phyloP scores from a whole-genome alignment of 306 rosid species.

The Ziziphus jujuba region DNA sequence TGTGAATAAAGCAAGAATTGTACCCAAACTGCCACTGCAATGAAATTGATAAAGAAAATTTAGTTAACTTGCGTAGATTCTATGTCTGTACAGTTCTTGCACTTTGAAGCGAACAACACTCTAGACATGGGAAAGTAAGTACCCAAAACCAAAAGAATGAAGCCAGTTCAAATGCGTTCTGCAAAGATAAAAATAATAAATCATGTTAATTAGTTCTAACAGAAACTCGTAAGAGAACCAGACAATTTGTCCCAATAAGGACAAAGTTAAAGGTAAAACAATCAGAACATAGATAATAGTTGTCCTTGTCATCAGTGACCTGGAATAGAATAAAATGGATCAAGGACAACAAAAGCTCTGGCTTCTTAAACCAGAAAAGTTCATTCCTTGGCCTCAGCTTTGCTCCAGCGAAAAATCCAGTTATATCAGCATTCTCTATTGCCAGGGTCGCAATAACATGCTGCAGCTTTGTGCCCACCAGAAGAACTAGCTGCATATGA shows the following conservation, averaged over 20 bases:
- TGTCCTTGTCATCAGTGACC: slow-evolving; percentile 40
- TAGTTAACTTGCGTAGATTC: slow-evolving; percentile 15
- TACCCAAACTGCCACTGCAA: slow-evolving; percentile 98
- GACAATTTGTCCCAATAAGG: background rate
- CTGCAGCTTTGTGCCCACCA: slow-evolving; percentile 93
- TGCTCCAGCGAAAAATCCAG: slow-evolving; percentile 50
- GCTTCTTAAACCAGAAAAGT: slow-evolving; percentile 98
- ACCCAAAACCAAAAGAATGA: slow-evolving; percentile 99
- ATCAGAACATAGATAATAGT: slow-evolving; percentile 15
- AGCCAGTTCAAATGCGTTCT: slow-evolving; percentile 98
- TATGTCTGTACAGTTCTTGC: too few species aligned
- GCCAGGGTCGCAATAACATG: slow-evolving; percentile 92
- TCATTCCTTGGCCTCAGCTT: slow-evolving; percentile 92
- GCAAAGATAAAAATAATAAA: slow-evolving; percentile 32
- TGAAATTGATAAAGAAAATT: slow-evolving; percentile 31
- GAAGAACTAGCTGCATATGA: slow-evolving; percentile 74
- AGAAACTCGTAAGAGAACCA: background rate
- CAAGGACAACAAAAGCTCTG: slow-evolving; percentile 81
- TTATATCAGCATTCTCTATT: slow-evolving; percentile 76
- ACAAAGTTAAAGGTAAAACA: background rate
- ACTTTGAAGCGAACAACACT: too few species aligned
- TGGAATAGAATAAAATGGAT: slow-evolving; percentile 97
- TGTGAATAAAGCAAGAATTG: slow-evolving; percentile 76
- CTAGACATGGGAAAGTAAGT: slow-evolving; percentile 34
- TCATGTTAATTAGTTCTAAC: background rate